A percentile compares a stretch with the other conserved stretches of the same genome.
These are phyloP conservation scores for Pleurotus eryngii DNA, from an alignment of 768 basidiomycete species.

Conservation along the genomic window DNA sequence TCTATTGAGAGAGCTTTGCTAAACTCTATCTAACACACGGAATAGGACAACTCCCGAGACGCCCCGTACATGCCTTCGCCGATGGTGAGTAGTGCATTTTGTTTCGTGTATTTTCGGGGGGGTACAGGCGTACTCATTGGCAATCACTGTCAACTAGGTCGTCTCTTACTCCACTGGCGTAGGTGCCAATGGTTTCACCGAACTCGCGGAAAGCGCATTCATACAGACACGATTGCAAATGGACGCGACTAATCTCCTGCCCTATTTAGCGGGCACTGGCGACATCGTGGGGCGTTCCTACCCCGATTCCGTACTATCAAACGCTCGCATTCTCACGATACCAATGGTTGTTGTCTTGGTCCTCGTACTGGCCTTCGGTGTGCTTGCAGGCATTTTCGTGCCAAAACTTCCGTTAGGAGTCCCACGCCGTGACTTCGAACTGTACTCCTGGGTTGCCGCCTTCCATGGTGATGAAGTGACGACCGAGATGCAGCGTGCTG, in stretches of 20 bases:
- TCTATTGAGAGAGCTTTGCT: background rate
- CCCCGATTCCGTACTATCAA: conserved; percentile 22
- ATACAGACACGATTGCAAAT: conserved; percentile 29
- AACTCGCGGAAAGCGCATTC: conserved; percentile 28
- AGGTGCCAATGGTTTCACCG: conserved; percentile 35
- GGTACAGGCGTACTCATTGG: background rate
- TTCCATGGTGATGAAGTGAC: conserved; percentile 3
- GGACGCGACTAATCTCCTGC: conserved; percentile 37
- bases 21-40: background rate
- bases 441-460: conserved; percentile 5
- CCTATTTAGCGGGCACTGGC: conserved; percentile 38
- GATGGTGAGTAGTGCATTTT: conserved; percentile 21
- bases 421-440: conserved; percentile 1
- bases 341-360: background rate
- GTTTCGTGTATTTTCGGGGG: background rate
- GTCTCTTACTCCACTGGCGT: conserved; percentile 34
- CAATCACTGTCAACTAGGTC: conserved; percentile 18
- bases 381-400: conserved; percentile 5
- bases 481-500: background rate
- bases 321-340: background rate
- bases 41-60: conserved; percentile 36
- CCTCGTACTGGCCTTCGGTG: background rate
- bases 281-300: conserved; percentile 33
- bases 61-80: conserved; percentile 38
- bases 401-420: conserved; percentile 5